Percentiles rank a stretch among this genome's conserved stretches.
These are phyloP conservation scores for Penicillium canescens DNA, from an alignment of 495 filamentous ascomycete genomes.

Conservation along the genomic window DNA sequence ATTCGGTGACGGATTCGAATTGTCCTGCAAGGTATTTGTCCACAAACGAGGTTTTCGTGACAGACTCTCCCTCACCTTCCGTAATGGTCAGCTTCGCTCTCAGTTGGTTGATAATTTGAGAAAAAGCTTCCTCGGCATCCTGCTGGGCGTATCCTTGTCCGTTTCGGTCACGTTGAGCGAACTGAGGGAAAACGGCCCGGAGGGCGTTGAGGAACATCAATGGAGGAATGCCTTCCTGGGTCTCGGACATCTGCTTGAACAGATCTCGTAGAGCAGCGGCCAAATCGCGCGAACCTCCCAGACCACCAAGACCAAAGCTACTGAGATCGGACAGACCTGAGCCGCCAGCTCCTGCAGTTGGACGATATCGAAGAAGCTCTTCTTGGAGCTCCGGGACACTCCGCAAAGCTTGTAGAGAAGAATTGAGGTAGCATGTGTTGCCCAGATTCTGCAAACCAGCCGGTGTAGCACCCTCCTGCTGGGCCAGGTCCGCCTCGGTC, in stretches of 20 bases:
- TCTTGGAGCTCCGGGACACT: conserved; percentile 89
- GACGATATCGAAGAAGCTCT: conserved; percentile 69
- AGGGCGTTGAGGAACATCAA: conserved; percentile 83
- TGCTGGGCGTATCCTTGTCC: conserved; percentile 90
- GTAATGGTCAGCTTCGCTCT: conserved; percentile 74
- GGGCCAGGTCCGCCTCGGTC: conserved; percentile 91
- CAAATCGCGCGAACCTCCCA: conserved; percentile 67
- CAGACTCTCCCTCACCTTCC: conserved; percentile 45
- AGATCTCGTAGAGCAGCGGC: conserved; percentile 79
- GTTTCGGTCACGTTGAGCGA: conserved; percentile 79
- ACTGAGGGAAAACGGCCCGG: conserved; percentile 84
- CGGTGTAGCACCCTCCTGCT: conserved; percentile 77
- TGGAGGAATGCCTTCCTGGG: conserved; percentile 84
- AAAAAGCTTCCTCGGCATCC: conserved; percentile 98
- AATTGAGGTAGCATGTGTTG: conserved; percentile 98
- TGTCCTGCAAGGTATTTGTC: conserved; percentile 86
- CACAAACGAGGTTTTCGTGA: conserved; percentile 67
- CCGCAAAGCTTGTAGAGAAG: conserved; percentile 85
- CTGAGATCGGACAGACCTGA: conserved; percentile 50
- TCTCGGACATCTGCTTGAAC: conserved; percentile 91
- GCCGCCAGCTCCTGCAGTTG: conserved; percentile 34
- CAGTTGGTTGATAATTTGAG: conserved; percentile 88
- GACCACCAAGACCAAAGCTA: conserved; percentile 59
- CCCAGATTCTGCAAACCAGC: conserved; percentile 91
- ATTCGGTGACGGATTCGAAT: conserved; percentile 74